These are phyloP conservation scores for Hanseniaspora pseudoguilliermondii DNA, from an alignment of 805 yeast genomes.

Conservation along the genomic window DNA sequence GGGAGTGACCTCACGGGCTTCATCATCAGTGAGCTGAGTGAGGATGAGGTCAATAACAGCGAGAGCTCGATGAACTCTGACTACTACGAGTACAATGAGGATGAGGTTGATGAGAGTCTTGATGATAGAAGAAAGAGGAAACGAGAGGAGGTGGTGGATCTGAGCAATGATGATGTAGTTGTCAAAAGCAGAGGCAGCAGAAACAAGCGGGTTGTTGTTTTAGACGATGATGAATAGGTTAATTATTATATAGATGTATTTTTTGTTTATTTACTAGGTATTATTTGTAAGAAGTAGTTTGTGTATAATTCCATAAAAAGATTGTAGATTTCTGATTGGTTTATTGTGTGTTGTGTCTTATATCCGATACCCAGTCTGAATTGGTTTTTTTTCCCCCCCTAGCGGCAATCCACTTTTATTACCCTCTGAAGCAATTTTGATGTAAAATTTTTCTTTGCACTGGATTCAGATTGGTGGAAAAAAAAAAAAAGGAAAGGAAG, in stretches of 20 bases:
- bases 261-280: background rate
- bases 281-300: too few relatives aligned
- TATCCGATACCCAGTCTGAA: too few relatives aligned
- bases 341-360: background rate
- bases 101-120: background rate
- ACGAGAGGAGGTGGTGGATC: conserved; percentile 6
- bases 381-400: too few relatives aligned
- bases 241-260: too few relatives aligned
- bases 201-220: background rate
- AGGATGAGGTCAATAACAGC: conserved; percentile 4
- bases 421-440: too few relatives aligned
- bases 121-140: background rate
- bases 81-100: conserved; percentile 10
- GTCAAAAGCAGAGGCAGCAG: conserved; percentile 10
- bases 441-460: too few relatives aligned
- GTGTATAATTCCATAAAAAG: too few relatives aligned
- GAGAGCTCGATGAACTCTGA: conserved; percentile 10
- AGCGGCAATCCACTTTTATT: too few relatives aligned
- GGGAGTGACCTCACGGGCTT: conserved; percentile 14
- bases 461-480: too few relatives aligned
- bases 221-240: background rate
- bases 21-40: conserved; percentile 11
- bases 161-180: conserved; percentile 15
- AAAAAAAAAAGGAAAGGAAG: too few relatives aligned
- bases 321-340: background rate